Evolutionary conservation across 306 rosid genomes (phyloP).

Genomic region (Fragaria nilgerrensis): DNA sequence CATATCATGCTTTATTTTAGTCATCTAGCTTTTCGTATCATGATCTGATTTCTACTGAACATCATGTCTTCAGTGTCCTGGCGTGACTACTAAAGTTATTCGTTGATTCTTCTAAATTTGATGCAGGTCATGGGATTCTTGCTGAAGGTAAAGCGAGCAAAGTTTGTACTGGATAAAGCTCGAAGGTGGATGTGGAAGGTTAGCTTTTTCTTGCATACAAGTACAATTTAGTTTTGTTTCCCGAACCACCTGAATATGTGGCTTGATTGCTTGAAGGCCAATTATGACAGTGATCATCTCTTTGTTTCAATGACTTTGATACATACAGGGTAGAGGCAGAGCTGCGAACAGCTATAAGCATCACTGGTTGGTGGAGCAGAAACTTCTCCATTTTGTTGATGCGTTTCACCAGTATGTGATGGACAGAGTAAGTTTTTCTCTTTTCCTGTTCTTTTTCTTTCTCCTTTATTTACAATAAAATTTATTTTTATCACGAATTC

Average conservation of each 20-base stretch:
- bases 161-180: constrained; percentile 87
- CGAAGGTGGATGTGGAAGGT: constrained; percentile 99
- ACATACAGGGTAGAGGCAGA: constrained; percentile 73
- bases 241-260: not conserved
- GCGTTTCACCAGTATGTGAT: constrained; percentile 98
- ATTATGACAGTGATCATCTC: constrained; percentile 12
- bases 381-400: constrained; percentile 97
- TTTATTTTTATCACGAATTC: not conserved
- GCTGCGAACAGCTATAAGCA: constrained; percentile 52
- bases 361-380: constrained; percentile 95
- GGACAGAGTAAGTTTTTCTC: constrained; percentile 69
- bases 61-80: not conserved
- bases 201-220: not conserved
- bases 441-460: not conserved
- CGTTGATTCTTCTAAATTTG: constrained; percentile 6
- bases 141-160: constrained; percentile 95
- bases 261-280: constrained; percentile 13
- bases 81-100: not conserved
- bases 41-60: not conserved
- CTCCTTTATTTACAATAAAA: not conserved
- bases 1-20: constrained; percentile 1
- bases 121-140: constrained; percentile 88
- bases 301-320: constrained; percentile 11
- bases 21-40: constrained; percentile 12
- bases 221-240: not conserved